These are phyloP conservation scores for Cavenderia fasciculata DNA, from an alignment of 78 protist genomes.

Conservation along the genomic window DNA sequence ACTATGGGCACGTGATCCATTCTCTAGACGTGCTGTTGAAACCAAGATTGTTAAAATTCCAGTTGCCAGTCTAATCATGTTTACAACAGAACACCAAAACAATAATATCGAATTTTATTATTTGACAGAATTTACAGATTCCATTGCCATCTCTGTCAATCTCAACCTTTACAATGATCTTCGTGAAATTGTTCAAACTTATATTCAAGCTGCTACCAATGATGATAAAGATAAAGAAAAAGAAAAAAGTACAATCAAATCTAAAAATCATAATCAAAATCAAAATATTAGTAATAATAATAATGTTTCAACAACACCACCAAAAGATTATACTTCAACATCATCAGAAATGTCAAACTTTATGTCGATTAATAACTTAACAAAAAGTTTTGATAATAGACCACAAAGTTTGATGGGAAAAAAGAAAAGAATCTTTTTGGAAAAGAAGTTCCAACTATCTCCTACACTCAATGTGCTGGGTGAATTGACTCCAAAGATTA, in stretches of 20 bases:
- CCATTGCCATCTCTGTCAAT: constrained; percentile 74
- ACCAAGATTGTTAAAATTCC: constrained; percentile 73
- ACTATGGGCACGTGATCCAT: constrained; percentile 42
- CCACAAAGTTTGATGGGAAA: not conserved
- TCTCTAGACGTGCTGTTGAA: constrained; percentile 26
- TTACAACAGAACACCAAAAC: constrained; percentile 36
- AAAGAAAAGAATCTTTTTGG: constrained; percentile 32
- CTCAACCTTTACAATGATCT: constrained; percentile 41
- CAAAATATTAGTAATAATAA: not conserved
- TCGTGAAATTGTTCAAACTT: constrained; percentile 61
- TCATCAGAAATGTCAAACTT: too few species aligned
- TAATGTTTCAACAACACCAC: not conserved
- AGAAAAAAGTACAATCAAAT: too few species aligned
- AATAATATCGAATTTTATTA: constrained; percentile 53
- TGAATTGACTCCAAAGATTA: constrained; percentile 76
- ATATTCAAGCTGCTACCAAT: constrained; percentile 61
- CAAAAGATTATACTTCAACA: too few species aligned
- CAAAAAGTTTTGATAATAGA: not conserved
- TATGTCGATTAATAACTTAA: too few species aligned
- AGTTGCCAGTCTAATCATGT: constrained; percentile 61
- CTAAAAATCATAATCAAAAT: not conserved
- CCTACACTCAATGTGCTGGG: constrained; percentile 79
- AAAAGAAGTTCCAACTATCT: constrained; percentile 80
- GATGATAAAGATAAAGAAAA: too few species aligned
- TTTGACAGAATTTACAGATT: constrained; percentile 75